These are phyloP conservation scores for Crotalaria pallida DNA, from an alignment of 306 rosid genomes.

Conservation along the genomic window DNA sequence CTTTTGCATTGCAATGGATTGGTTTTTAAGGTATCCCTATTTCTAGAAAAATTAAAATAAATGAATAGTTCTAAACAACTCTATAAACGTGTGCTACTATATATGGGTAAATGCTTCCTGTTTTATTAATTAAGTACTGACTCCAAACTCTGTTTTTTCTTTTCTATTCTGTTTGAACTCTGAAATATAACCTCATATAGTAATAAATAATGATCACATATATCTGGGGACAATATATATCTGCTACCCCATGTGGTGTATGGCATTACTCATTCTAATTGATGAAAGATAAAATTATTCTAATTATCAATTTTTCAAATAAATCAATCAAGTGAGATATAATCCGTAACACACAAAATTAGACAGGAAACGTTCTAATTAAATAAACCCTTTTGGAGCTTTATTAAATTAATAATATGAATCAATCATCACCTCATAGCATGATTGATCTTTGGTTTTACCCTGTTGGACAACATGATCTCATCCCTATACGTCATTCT, in stretches of 20 bases:
- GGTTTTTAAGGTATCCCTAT: slow-evolving; percentile 74
- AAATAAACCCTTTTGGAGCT: slow-evolving; percentile 3
- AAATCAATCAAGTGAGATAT: too few species aligned
- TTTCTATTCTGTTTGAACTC: neutral
- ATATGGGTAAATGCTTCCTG: neutral
- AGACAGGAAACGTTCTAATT: too few species aligned
- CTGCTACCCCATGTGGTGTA: too few species aligned
- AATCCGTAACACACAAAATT: too few species aligned
- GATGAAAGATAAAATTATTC: too few species aligned
- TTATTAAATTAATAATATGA: neutral
- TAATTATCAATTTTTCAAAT: too few species aligned
- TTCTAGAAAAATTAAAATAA: slow-evolving; percentile 13
- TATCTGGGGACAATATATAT: too few species aligned
- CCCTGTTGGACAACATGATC: neutral
- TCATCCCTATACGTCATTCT: neutral
- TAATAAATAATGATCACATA: slow-evolving; percentile 1
- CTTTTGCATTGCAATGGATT: slow-evolving; percentile 76
- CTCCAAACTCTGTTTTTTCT: neutral
- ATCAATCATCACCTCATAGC: slow-evolving; percentile 11
- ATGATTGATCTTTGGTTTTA: neutral
- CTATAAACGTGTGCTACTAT: slow-evolving; percentile 20
- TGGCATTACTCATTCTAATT: too few species aligned
- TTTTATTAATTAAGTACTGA: slow-evolving; percentile 1
- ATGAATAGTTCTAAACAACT: slow-evolving; percentile 16
- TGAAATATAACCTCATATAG: slow-evolving; percentile 8